Evolutionary conservation across 768 basidiomycete genomes (phyloP).

Genomic region (Hericium rajendrae): DNA sequence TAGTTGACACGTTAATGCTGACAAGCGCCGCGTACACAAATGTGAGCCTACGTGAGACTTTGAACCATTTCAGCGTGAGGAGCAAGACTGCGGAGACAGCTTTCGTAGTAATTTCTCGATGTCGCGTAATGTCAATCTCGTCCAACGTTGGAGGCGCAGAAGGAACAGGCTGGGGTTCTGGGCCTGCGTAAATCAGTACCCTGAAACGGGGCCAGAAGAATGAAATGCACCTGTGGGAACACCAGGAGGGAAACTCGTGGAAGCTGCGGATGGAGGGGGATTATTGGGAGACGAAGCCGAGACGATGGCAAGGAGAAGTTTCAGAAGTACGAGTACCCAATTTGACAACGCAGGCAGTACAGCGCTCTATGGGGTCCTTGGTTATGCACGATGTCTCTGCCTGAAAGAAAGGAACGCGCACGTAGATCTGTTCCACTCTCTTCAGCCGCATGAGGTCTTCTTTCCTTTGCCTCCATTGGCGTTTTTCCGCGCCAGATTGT

Average conservation of each 20-base stretch:
- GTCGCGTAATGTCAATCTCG: slow-evolving; percentile 87
- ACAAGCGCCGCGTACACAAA: neutral
- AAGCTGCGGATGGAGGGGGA: slow-evolving; percentile 56
- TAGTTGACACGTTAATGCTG: neutral
- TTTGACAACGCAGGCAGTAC: slow-evolving; percentile 78
- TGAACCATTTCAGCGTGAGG: slow-evolving; percentile 94
- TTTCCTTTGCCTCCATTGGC: slow-evolving; percentile 55
- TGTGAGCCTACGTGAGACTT: slow-evolving; percentile 77
- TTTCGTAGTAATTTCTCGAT: slow-evolving; percentile 96
- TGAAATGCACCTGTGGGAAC: slow-evolving; percentile 46
- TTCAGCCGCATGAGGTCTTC: slow-evolving; percentile 83
- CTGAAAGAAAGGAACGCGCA: slow-evolving; percentile 28
- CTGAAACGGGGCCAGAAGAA: neutral
- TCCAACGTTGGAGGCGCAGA: slow-evolving; percentile 70
- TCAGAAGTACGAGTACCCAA: slow-evolving; percentile 89
- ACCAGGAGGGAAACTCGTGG: slow-evolving; percentile 63
- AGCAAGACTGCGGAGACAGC: slow-evolving; percentile 92
- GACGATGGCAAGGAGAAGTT: slow-evolving; percentile 86
- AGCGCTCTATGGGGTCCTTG: slow-evolving; percentile 44
- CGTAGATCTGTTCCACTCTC: slow-evolving; percentile 89
- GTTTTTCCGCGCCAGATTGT: slow-evolving; percentile 40
- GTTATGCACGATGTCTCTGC: neutral
- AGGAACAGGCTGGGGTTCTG: slow-evolving; percentile 43
- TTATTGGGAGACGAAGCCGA: slow-evolving; percentile 65
- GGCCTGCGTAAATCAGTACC: slow-evolving; percentile 28